A percentile compares a stretch with the other conserved stretches of the same genome.
Conservation (phyloP, 2,329 filamentous ascomycete species). For the Plenodomus lindquistii region DNA sequence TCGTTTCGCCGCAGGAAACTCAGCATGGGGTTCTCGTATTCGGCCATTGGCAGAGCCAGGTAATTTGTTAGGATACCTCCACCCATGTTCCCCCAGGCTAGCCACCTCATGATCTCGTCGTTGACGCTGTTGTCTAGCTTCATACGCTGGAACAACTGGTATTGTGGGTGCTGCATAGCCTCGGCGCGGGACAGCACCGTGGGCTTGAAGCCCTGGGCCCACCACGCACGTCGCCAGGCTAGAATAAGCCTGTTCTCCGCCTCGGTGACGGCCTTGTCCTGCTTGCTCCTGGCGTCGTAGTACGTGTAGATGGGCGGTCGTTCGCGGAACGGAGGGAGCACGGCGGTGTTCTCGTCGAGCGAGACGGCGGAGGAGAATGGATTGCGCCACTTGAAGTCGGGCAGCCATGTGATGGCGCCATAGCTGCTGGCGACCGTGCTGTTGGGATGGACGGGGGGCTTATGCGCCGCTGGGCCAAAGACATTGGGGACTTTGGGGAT, state of each 20-base stretch:
- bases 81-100: conserved; percentile 92
- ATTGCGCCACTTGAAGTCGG: conserved; percentile 86
- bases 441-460: conserved; percentile 75
- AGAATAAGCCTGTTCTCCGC: conserved; percentile 80
- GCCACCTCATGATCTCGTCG: conserved; percentile 77
- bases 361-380: conserved; percentile 83
- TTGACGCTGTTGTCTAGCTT: conserved; percentile 39
- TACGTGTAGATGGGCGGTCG: conserved; percentile 87
- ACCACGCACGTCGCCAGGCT: conserved; percentile 92
- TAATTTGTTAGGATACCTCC: conserved; percentile 79
- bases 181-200: conserved; percentile 79
- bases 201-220: conserved; percentile 88
- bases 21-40: conserved; percentile 72
- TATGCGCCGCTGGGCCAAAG: conserved; percentile 71
- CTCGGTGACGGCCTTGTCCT: conserved; percentile 66
- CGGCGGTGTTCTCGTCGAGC: conserved; percentile 78
- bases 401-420: conserved; percentile 81
- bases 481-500: conserved; percentile 58
- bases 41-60: conserved; percentile 81
- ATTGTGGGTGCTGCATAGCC: conserved; percentile 80
- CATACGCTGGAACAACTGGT: conserved; percentile 66
- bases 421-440: conserved; percentile 62
- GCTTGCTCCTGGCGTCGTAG: conserved; percentile 71
- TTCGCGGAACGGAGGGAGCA: conserved; percentile 75
- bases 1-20: conserved; percentile 74